Percentiles rank a stretch among this genome's conserved stretches.
Evolutionary conservation across 148 eudicot species (phyloP).

Genomic region (Diospyros kaki): DNA sequence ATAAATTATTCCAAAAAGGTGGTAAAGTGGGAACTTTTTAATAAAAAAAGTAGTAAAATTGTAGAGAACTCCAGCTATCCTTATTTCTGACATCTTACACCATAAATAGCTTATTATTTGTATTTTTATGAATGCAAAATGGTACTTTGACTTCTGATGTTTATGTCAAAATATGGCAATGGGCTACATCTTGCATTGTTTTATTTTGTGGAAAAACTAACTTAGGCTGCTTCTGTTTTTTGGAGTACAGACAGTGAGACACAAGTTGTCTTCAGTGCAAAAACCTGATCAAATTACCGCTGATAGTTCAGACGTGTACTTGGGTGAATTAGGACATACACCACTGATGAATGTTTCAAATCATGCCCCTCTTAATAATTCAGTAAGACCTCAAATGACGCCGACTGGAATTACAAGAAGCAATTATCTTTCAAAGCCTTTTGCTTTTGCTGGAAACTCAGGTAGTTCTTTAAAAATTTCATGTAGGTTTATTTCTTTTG

Average conservation of each 20-base stretch:
- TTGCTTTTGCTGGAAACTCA: slow-evolving; percentile 33
- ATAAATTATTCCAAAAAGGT: too few relatives aligned
- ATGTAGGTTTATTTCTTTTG: background rate
- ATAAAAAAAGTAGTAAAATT: background rate
- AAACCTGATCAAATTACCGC: slow-evolving; percentile 32
- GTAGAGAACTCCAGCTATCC: background rate
- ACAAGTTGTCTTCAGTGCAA: slow-evolving; percentile 20
- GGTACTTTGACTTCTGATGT: background rate
- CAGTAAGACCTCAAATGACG: slow-evolving; percentile 28
- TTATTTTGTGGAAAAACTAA: slow-evolving; percentile 2
- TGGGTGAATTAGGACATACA: slow-evolving; percentile 25
- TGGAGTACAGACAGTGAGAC: slow-evolving; percentile 27
- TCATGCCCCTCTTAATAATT: slow-evolving; percentile 26
- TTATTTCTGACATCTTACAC: background rate
- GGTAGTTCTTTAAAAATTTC: slow-evolving; percentile 22
- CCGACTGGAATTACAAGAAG: slow-evolving; percentile 20
- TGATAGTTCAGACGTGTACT: slow-evolving; percentile 25
- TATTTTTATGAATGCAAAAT: background rate
- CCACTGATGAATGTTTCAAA: slow-evolving; percentile 23
- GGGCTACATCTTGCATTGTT: slow-evolving; percentile 4
- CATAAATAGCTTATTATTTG: background rate
- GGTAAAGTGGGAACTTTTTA: too few relatives aligned
- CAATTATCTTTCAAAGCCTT: slow-evolving; percentile 31
- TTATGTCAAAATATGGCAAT: background rate
- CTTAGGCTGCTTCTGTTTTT: slow-evolving; percentile 9